phyloP scores from a whole-genome alignment of 1,139 yeast species.

The Eremothecium sinecaudum region DNA sequence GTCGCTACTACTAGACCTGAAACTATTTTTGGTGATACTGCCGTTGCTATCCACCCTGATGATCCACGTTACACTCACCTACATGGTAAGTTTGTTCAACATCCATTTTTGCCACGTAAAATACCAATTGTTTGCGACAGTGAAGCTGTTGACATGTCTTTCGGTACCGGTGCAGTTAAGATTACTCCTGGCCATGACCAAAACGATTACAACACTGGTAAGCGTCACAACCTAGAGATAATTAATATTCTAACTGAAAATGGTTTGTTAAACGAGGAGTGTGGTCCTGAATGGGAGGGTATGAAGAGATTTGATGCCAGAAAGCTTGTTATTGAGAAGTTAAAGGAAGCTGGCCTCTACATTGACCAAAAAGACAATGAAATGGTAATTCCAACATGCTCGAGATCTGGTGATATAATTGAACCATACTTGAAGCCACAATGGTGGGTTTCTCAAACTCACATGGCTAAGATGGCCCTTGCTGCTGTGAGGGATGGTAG shows the following conservation, averaged over 20 bases:
- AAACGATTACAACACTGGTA: conserved; percentile 94
- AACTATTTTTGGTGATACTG: conserved; percentile 96
- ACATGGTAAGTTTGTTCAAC: conserved; percentile 86
- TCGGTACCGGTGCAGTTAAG: conserved; percentile 99
- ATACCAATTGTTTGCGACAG: conserved; percentile 82
- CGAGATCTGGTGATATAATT: conserved; percentile 92
- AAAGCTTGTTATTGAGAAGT: conserved; percentile 66
- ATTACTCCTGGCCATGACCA: conserved; percentile 98
- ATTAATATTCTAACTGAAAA: conserved; percentile 87
- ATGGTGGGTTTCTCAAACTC: conserved; percentile 96
- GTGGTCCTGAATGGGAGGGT: conserved; percentile 83
- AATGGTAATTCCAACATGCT: conserved; percentile 89
- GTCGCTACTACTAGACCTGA: conserved; percentile 99
- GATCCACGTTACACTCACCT: conserved; percentile 87
- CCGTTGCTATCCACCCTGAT: conserved; percentile 92
- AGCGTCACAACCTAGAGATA: conserved; percentile 81
- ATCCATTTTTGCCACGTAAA: conserved; percentile 80
- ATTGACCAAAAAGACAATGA: conserved; percentile 87
- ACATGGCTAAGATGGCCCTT: conserved; percentile 84
- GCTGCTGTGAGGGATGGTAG: conserved; percentile 77
- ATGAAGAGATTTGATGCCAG: conserved; percentile 94
- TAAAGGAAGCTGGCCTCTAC: conserved; percentile 44
- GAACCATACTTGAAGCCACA: conserved; percentile 97
- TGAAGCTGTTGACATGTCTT: conserved; percentile 97
- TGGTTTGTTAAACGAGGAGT: conserved; percentile 80